A percentile compares a stretch with the other conserved stretches of the same genome.
These are phyloP conservation scores for Penicillium sp. DNA, from an alignment of 2,329 filamentous ascomycete genomes.

Conservation along the genomic window DNA sequence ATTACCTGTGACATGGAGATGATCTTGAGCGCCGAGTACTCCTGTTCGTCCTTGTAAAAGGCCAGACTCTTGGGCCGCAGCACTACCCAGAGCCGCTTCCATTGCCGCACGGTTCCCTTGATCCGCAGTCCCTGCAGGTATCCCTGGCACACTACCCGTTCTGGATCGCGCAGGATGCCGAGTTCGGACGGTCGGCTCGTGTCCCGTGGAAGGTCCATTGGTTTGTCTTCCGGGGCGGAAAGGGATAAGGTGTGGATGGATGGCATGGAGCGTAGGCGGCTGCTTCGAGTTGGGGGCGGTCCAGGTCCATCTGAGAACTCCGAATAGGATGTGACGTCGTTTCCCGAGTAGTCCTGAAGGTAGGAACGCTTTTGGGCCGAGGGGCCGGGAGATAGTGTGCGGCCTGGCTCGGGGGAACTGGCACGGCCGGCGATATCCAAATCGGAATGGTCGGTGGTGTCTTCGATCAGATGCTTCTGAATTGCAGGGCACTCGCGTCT, in stretches of 20 bases:
- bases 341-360: slow-evolving; percentile 56
- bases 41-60: slow-evolving; percentile 86
- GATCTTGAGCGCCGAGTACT: slow-evolving; percentile 82
- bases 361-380: slow-evolving; percentile 29
- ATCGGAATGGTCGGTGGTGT: slow-evolving; percentile 43
- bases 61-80: slow-evolving; percentile 78
- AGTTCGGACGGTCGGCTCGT: slow-evolving; percentile 58
- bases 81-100: slow-evolving; percentile 93
- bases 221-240: slow-evolving; percentile 27
- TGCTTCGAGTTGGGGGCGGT: slow-evolving; percentile 23
- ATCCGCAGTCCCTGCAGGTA: slow-evolving; percentile 80
- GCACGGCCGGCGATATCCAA: slow-evolving; percentile 31
- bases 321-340: slow-evolving; percentile 70
- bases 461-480: slow-evolving; percentile 31
- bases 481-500: slow-evolving; percentile 18
- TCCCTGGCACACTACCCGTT: slow-evolving; percentile 90
- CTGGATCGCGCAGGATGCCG: slow-evolving; percentile 59
- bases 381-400: slow-evolving; percentile 25
- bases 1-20: slow-evolving; percentile 73
- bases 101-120: slow-evolving; percentile 74
- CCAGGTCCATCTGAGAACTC: slow-evolving; percentile 68
- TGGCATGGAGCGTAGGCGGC: slow-evolving; percentile 26
- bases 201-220: slow-evolving; percentile 49
- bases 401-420: slow-evolving; percentile 34
- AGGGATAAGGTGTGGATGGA: slow-evolving; percentile 29